A percentile compares a stretch with the other conserved stretches of the same genome.
These are phyloP conservation scores for Fusarium multiceps DNA, from an alignment of 2,329 filamentous ascomycete species.

Conservation along the genomic window DNA sequence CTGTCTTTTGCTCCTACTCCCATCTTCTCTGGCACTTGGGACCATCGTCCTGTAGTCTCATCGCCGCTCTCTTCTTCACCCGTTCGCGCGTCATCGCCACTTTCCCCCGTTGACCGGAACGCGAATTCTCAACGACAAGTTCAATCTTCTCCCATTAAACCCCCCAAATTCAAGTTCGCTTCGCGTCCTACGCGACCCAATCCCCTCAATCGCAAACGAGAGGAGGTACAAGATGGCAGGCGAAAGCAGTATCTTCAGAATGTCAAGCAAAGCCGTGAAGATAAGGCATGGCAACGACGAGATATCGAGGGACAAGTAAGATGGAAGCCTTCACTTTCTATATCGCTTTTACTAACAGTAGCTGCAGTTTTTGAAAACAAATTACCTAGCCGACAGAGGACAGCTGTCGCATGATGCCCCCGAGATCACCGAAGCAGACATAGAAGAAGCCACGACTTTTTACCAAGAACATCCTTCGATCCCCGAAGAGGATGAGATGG, in stretches of 20 bases:
- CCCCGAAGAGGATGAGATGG: slow-evolving; percentile 58
- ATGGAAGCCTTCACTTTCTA: background rate
- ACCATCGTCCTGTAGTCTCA: slow-evolving; percentile 63
- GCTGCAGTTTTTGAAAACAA: slow-evolving; percentile 52
- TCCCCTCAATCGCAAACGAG: slow-evolving; percentile 68
- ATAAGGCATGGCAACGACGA: slow-evolving; percentile 68
- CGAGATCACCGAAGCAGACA: slow-evolving; percentile 60
- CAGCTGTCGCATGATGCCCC: slow-evolving; percentile 52
- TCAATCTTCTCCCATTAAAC: slow-evolving; percentile 59
- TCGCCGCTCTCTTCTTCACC: slow-evolving; percentile 63
- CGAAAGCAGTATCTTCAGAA: slow-evolving; percentile 76
- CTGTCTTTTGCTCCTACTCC: slow-evolving; percentile 57
- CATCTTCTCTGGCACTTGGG: slow-evolving; percentile 57
- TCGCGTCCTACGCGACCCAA: slow-evolving; percentile 70
- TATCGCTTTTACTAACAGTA: slow-evolving; percentile 11
- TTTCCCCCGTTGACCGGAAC: slow-evolving; percentile 58
- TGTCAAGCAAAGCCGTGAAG: slow-evolving; percentile 69
- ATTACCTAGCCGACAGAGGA: slow-evolving; percentile 49
- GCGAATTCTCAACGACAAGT: slow-evolving; percentile 54
- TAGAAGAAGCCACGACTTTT: slow-evolving; percentile 61
- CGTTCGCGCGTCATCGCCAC: slow-evolving; percentile 62
- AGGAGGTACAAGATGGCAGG: slow-evolving; percentile 72
- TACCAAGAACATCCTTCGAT: slow-evolving; percentile 42
- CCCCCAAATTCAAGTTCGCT: slow-evolving; percentile 61
- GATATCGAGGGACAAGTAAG: slow-evolving; percentile 69